These are phyloP conservation scores for Crucibulum laeve DNA, from an alignment of 768 basidiomycete species.

Conservation along the genomic window DNA sequence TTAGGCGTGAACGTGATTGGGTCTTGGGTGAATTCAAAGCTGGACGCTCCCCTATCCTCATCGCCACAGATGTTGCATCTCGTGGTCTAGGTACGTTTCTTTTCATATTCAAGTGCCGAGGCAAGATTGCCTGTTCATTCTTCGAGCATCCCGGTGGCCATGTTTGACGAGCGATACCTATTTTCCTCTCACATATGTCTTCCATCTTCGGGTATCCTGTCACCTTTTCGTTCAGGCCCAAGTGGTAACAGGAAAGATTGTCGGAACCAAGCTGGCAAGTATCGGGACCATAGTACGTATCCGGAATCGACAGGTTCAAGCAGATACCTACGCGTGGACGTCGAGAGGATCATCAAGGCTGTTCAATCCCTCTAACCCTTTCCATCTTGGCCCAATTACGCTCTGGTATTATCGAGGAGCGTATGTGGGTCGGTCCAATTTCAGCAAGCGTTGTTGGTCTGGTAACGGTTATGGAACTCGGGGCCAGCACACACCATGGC, in stretches of 20 bases:
- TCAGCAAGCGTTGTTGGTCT: conserved; percentile 38
- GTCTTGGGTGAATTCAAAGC: conserved; percentile 98
- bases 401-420: conserved; percentile 25
- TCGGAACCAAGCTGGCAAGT: background rate
- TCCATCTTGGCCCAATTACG: conserved; percentile 26
- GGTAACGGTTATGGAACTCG: conserved; percentile 49
- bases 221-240: conserved; percentile 12
- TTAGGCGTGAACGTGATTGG: conserved; percentile 97
- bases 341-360: conserved; percentile 31
- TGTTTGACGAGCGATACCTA: background rate
- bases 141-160: background rate
- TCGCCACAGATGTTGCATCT: conserved; percentile 98
- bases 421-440: conserved; percentile 34
- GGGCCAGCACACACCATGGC: conserved; percentile 30
- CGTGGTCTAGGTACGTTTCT: conserved; percentile 96
- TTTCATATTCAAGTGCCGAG: conserved; percentile 42
- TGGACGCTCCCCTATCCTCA: conserved; percentile 93
- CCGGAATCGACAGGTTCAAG: conserved; percentile 35
- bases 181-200: background rate
- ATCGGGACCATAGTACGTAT: conserved; percentile 14
- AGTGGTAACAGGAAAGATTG: conserved; percentile 17
- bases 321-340: conserved; percentile 26
- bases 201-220: conserved; percentile 7
- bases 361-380: conserved; percentile 39
- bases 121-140: conserved; percentile 18